Evolutionary conservation across 768 basidiomycete genomes (phyloP).

Genomic region (Basidioascus undulatus): DNA sequence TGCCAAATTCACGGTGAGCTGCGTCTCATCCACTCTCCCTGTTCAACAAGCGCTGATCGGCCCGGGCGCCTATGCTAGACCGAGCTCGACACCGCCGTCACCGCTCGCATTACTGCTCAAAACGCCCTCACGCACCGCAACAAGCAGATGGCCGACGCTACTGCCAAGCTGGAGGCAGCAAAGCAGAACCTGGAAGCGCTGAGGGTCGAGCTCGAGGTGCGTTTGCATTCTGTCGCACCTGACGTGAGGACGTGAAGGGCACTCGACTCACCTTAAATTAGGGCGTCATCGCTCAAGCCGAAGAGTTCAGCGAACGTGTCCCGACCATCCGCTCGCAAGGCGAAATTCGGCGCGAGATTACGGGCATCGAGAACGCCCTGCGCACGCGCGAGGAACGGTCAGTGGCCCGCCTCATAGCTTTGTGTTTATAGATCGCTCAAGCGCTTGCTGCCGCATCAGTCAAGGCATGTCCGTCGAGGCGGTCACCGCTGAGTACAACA

Average conservation of each 20-base stretch:
- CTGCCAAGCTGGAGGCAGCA: slow-evolving; percentile 13
- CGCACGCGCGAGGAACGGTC: slow-evolving; percentile 41
- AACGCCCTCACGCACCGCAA: slow-evolving; percentile 13
- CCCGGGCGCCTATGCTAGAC: no score
- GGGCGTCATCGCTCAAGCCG: slow-evolving; percentile 41
- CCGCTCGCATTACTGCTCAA: neutral
- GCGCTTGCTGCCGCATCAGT: no score
- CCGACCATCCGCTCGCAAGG: slow-evolving; percentile 34
- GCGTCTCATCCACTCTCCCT: no score
- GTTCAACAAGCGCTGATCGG: no score
- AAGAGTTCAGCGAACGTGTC: slow-evolving; percentile 33
- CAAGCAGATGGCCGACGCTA: slow-evolving; percentile 16
- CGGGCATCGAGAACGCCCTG: slow-evolving; percentile 38
- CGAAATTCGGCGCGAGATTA: slow-evolving; percentile 30
- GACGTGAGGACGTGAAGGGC: no score
- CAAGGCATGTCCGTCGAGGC: slow-evolving; percentile 58
- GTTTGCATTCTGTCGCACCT: slow-evolving; percentile 4
- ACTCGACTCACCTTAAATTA: slow-evolving; percentile 13
- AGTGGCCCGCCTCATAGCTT: slow-evolving; percentile 6
- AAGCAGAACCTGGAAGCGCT: slow-evolving; percentile 13
- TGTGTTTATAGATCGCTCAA: no score
- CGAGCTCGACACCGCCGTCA: slow-evolving; percentile 20
- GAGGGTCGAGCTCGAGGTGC: slow-evolving; percentile 38
- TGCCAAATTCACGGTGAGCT: no score
- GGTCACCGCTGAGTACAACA: slow-evolving; percentile 45